Evolutionary conservation across 2,329 filamentous ascomycete genomes (phyloP).

Genomic region (Lecanicillium sp.): DNA sequence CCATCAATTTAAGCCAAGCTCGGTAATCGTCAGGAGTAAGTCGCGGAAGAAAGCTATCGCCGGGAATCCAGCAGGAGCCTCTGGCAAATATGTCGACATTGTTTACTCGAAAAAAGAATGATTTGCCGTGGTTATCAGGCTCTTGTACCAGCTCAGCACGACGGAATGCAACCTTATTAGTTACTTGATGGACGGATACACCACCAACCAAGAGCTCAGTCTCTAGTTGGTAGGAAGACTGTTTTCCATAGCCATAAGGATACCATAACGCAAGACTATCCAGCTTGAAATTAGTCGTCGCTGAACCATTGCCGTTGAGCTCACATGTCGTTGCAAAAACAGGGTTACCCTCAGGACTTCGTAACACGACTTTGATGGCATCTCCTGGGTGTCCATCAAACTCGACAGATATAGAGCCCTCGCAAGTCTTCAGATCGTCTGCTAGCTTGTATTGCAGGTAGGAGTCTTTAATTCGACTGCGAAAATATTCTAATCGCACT

Average conservation of each 20-base stretch:
- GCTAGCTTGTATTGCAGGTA: slow-evolving; percentile 50
- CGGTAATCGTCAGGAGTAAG: slow-evolving; percentile 54
- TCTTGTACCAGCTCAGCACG: slow-evolving; percentile 48
- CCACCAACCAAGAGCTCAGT: slow-evolving; percentile 31
- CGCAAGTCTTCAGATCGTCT: slow-evolving; percentile 43
- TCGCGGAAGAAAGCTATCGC: slow-evolving; percentile 65
- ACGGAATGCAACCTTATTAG: slow-evolving; percentile 57
- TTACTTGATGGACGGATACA: slow-evolving; percentile 38
- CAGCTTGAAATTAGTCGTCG: slow-evolving; percentile 24
- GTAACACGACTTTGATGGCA: slow-evolving; percentile 33
- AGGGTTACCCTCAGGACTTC: neutral
- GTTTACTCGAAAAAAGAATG: slow-evolving; percentile 69
- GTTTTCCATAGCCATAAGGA: slow-evolving; percentile 59
- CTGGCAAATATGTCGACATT: slow-evolving; percentile 65
- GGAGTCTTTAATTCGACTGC: slow-evolving; percentile 52
- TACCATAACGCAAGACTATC: slow-evolving; percentile 58
- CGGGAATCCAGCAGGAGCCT: slow-evolving; percentile 72
- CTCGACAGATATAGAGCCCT: slow-evolving; percentile 33
- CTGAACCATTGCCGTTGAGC: neutral
- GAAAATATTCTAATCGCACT: slow-evolving; percentile 57
- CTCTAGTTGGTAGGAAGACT: slow-evolving; percentile 56
- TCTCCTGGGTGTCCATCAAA: slow-evolving; percentile 34
- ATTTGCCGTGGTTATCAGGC: slow-evolving; percentile 52
- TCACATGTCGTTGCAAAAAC: neutral
- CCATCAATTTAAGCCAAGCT: slow-evolving; percentile 61